These are phyloP conservation scores for Domatiomyces globalis DNA, from an alignment of 2,329 filamentous ascomycete genomes.

Conservation along the genomic window DNA sequence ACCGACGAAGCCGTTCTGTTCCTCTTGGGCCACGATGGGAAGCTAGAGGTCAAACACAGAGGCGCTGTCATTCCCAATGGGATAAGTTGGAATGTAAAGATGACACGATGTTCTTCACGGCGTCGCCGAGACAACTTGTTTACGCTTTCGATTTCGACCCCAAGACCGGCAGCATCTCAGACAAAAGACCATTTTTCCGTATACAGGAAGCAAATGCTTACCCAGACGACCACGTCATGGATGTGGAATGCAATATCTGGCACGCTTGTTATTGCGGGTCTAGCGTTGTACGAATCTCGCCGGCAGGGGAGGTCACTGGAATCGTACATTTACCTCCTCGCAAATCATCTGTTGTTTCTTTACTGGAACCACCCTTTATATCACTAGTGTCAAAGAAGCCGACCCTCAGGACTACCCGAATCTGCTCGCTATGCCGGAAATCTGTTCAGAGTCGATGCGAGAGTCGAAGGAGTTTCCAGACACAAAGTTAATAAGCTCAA, in stretches of 20 bases:
- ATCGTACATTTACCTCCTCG: slow-evolving; percentile 62
- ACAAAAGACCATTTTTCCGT: slow-evolving; percentile 58
- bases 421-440: slow-evolving; percentile 54
- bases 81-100: slow-evolving; percentile 64
- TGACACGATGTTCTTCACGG: slow-evolving; percentile 67
- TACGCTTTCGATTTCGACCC: slow-evolving; percentile 60
- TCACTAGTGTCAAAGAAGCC: slow-evolving; percentile 64
- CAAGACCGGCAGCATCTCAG: slow-evolving; percentile 48
- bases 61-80: slow-evolving; percentile 70
- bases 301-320: slow-evolving; percentile 55
- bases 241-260: slow-evolving; percentile 78
- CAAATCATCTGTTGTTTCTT: slow-evolving; percentile 74
- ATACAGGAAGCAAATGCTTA: slow-evolving; percentile 47
- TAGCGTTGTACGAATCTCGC: slow-evolving; percentile 59
- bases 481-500: not conserved
- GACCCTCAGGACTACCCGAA: slow-evolving; percentile 48
- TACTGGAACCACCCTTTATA: slow-evolving; percentile 57
- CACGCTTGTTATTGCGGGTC: slow-evolving; percentile 68
- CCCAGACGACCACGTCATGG: slow-evolving; percentile 75
- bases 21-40: slow-evolving; percentile 50
- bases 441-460: slow-evolving; percentile 34
- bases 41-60: slow-evolving; percentile 45
- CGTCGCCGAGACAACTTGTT: slow-evolving; percentile 58
- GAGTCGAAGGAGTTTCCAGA: slow-evolving; percentile 34
- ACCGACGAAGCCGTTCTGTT: slow-evolving; percentile 52